A percentile compares a stretch with the other conserved stretches of the same genome.
phyloP scores from a whole-genome alignment of 1,284 basidiomycete species.

The Peniophora sp. region DNA sequence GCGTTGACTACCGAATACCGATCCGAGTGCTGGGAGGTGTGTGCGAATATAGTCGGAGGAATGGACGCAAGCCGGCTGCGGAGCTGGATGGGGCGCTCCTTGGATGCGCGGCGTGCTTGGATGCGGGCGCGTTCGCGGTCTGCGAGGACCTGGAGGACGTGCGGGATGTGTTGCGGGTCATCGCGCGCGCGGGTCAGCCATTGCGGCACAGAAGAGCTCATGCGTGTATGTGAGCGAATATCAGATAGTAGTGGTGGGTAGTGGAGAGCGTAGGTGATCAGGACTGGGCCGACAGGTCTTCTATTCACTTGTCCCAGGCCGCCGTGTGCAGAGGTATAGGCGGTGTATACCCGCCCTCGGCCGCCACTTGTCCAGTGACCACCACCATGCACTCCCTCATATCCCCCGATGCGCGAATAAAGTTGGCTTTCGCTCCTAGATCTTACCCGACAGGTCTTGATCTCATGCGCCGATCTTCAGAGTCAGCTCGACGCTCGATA shows the following conservation, averaged over 20 bases:
- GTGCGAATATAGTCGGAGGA: conserved; percentile 9
- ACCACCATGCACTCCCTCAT: conserved; percentile 18
- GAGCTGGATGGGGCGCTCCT: conserved; percentile 19
- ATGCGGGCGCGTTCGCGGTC: conserved; percentile 33
- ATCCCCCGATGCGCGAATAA: conserved; percentile 41
- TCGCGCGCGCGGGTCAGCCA: conserved; percentile 25
- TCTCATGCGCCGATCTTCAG: conserved; percentile 26
- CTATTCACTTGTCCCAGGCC: background rate
- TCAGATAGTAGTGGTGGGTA: background rate
- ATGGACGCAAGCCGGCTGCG: conserved; percentile 14
- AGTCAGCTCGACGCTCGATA: conserved; percentile 81
- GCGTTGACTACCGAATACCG: conserved; percentile 52
- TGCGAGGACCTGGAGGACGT: conserved; percentile 27
- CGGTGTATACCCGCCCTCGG: background rate
- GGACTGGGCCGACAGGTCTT: background rate
- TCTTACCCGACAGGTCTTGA: background rate
- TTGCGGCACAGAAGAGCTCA: conserved; percentile 6
- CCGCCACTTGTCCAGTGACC: conserved; percentile 1
- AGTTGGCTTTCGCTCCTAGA: conserved; percentile 39
- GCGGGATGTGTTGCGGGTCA: conserved; percentile 23
- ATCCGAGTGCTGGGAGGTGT: conserved; percentile 18
- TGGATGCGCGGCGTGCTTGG: conserved; percentile 27
- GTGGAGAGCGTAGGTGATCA: background rate
- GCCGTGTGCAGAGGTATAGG: too few relatives aligned
- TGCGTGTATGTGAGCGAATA: background rate